phyloP scores from a whole-genome alignment of 78 protist species.

The Andalucia godoyi region DNA sequence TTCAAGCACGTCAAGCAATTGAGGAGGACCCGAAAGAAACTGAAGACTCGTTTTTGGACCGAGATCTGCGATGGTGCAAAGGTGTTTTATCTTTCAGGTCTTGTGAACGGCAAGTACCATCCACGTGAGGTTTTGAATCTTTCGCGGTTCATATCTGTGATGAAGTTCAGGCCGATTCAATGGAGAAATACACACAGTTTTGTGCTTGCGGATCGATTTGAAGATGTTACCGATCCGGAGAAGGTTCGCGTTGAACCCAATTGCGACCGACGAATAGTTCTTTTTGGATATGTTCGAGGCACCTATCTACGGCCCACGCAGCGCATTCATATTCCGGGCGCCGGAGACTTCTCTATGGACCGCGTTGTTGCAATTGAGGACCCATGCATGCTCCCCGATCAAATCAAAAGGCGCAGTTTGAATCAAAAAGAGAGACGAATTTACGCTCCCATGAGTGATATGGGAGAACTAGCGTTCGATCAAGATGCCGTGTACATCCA shows the following conservation, averaged over 20 bases:
- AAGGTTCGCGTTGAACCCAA: constrained; percentile 35
- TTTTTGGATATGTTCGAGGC: constrained; percentile 93
- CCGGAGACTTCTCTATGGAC: constrained; percentile 82
- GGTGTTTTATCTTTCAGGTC: constrained; percentile 87
- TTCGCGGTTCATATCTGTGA: constrained; percentile 83
- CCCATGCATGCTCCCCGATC: constrained; percentile 87
- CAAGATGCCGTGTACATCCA: constrained; percentile 91
- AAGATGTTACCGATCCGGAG: constrained; percentile 87
- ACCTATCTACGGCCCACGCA: constrained; percentile 54
- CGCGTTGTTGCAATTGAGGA: constrained; percentile 58
- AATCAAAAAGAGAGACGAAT: constrained; percentile 47
- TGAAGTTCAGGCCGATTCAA: constrained; percentile 72
- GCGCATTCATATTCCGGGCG: constrained; percentile 89
- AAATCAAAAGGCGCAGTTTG: constrained; percentile 12
- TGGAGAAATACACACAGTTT: constrained; percentile 94
- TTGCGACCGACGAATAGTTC: constrained; percentile 20
- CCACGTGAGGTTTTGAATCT: constrained; percentile 81
- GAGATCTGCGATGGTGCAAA: constrained; percentile 96
- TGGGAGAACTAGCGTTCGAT: constrained; percentile 92
- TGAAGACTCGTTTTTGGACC: constrained; percentile 87
- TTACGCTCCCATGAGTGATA: constrained; percentile 87
- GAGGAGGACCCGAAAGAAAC: constrained; percentile 63
- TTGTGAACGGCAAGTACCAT: constrained; percentile 69
- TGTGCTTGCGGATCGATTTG: constrained; percentile 89
- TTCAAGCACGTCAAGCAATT: constrained; percentile 60